A percentile compares a stretch with the other conserved stretches of the same genome.
These are phyloP conservation scores for Cyclocybe cylindracea DNA, from an alignment of 768 basidiomycete species.

Conservation along the genomic window DNA sequence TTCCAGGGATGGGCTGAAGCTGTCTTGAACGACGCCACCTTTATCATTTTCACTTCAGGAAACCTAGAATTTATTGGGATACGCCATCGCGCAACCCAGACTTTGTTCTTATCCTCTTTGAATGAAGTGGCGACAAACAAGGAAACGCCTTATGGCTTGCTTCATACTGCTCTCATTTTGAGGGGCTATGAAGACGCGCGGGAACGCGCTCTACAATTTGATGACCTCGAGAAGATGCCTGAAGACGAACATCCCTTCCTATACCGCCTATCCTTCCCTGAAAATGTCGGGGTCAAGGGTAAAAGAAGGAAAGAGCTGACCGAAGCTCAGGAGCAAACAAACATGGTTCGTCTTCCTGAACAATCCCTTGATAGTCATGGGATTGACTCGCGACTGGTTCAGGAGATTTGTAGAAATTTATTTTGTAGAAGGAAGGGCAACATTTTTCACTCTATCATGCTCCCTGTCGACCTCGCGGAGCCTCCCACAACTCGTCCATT, in stretches of 20 bases:
- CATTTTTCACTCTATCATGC: background rate
- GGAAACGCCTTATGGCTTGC: background rate
- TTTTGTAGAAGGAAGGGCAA: background rate
- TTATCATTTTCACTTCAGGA: constrained; percentile 1
- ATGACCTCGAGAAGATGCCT: background rate
- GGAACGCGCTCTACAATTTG: background rate
- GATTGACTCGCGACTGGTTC: background rate
- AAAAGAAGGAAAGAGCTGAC: background rate
- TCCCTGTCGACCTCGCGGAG: background rate
- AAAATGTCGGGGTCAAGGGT: background rate
- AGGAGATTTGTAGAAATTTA: background rate
- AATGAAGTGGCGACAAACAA: background rate
- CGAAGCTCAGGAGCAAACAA: background rate
- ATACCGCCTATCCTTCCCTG: background rate
- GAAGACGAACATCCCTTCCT: background rate
- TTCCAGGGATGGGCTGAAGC: constrained; percentile 7
- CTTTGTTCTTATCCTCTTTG: constrained; percentile 3
- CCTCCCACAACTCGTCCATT: no score
- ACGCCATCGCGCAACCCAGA: constrained; percentile 6
- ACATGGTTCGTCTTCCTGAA: background rate
- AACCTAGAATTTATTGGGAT: background rate
- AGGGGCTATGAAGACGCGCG: background rate
- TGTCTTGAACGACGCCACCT: constrained; percentile 6
- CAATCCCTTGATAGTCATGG: background rate
- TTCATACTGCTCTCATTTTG: background rate